Evolutionary conservation across 1,284 basidiomycete species (phyloP).

Genomic region (Puccinia polysora): DNA sequence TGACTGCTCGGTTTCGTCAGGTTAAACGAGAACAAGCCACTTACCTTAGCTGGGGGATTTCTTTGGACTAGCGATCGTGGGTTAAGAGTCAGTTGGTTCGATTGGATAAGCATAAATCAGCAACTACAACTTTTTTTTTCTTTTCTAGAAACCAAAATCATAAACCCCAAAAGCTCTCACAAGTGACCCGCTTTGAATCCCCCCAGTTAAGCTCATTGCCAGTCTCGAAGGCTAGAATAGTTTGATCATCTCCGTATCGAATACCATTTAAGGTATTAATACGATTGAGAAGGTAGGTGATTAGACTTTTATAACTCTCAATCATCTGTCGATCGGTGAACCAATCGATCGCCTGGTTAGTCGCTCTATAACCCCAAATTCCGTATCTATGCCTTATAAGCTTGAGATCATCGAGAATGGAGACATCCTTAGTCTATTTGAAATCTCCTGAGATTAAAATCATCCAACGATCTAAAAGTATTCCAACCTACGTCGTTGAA

Average conservation of each 20-base stretch:
- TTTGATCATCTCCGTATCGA: conserved; percentile 33
- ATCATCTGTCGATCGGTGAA: conserved; percentile 32
- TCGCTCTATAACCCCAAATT: conserved; percentile 10
- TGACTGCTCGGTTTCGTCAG: no score
- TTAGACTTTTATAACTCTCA: conserved; percentile 18
- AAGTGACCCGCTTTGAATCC: neutral
- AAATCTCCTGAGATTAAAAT: no score
- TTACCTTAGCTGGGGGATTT: no score
- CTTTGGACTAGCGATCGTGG: no score
- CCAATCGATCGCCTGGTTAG: conserved; percentile 28
- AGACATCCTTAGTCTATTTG: no score
- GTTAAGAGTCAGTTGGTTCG: no score
- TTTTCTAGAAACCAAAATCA: neutral
- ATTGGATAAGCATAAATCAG: no score
- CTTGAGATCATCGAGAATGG: neutral
- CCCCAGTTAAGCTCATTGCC: conserved; percentile 40
- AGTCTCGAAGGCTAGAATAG: conserved; percentile 33
- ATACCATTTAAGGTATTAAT: conserved; percentile 33
- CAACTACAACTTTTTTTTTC: no score
- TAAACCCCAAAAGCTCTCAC: neutral
- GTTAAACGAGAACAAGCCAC: no score
- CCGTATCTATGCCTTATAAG: conserved; percentile 37
- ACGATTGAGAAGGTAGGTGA: conserved; percentile 28
- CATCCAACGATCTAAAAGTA: neutral
- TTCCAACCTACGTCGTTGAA: conserved; percentile 36